These are phyloP conservation scores for Penicillium concentricum DNA, from an alignment of 2,329 filamentous ascomycete genomes.

Conservation along the genomic window DNA sequence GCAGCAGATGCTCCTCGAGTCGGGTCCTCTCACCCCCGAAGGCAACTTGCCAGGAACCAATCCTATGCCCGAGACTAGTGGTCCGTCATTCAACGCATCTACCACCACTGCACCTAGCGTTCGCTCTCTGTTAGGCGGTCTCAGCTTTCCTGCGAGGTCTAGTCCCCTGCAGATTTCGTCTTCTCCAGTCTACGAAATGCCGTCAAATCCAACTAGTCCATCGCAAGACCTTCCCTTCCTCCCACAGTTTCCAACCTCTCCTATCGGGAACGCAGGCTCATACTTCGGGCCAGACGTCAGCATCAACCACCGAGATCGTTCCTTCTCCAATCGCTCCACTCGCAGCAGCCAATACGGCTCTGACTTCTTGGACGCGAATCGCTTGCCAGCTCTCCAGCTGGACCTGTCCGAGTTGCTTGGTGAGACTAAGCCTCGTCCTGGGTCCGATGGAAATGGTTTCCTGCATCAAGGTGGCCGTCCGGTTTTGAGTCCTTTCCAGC, in stretches of 20 bases:
- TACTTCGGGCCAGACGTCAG: conserved; percentile 29
- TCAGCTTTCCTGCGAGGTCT: conserved; percentile 37
- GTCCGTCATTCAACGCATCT: conserved; percentile 22
- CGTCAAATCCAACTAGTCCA: conserved; percentile 36
- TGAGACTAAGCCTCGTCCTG: conserved; percentile 31
- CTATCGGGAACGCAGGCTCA: conserved; percentile 31
- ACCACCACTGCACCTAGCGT: conserved; percentile 31
- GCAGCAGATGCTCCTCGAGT: conserved; percentile 44
- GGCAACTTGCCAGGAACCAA: conserved; percentile 57
- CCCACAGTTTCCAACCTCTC: conserved; percentile 35
- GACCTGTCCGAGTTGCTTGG: conserved; percentile 33
- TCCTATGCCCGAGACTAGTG: conserved; percentile 32
- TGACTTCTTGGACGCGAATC: conserved; percentile 32
- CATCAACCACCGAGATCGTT: conserved; percentile 38
- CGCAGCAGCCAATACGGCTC: conserved; percentile 39
- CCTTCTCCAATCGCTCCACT: conserved; percentile 43
- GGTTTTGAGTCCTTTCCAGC: conserved; percentile 39
- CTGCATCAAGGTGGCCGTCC: conserved; percentile 39
- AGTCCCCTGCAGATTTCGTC: conserved; percentile 37
- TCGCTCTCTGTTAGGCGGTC: conserved; percentile 37
- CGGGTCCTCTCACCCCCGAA: conserved; percentile 58
- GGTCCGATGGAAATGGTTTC: conserved; percentile 32
- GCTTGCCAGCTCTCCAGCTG: conserved; percentile 30
- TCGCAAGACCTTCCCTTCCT: conserved; percentile 32
- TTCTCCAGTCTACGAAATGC: conserved; percentile 32